Percentiles rank a stretch among this genome's conserved stretches.
These are phyloP conservation scores for Botrytis fragariae DNA, from an alignment of 2,329 filamentous ascomycete species.

Conservation along the genomic window DNA sequence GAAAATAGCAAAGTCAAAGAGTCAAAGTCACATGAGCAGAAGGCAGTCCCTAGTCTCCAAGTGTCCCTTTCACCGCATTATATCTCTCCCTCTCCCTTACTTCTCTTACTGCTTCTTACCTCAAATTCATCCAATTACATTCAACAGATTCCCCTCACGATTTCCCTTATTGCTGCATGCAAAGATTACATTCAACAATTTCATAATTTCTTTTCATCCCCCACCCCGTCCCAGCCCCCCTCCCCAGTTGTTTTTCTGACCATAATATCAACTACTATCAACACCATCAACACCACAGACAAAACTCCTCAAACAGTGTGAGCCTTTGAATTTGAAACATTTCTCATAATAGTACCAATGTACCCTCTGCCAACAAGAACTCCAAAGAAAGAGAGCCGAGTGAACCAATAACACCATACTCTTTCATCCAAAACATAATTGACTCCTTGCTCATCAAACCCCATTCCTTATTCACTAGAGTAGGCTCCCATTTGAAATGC, in stretches of 20 bases:
- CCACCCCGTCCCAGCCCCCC: background rate
- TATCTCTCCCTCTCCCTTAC: background rate
- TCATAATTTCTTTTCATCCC: background rate
- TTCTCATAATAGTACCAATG: background rate
- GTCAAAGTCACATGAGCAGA: background rate
- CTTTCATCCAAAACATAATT: background rate
- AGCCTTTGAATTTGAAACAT: background rate
- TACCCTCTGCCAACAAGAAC: background rate
- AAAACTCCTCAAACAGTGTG: background rate
- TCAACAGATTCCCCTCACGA: background rate
- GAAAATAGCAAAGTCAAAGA: background rate
- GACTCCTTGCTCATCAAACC: slow-evolving; percentile 9
- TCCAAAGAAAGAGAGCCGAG: background rate
- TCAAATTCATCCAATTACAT: background rate
- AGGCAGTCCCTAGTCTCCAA: background rate
- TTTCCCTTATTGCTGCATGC: background rate
- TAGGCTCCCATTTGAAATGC: background rate
- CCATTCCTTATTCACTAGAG: background rate
- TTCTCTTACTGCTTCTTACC: background rate
- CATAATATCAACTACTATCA: background rate
- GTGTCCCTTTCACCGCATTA: background rate
- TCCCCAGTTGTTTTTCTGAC: background rate
- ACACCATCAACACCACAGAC: background rate
- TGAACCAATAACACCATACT: no score
- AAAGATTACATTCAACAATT: background rate